Evolutionary conservation across 2,329 filamentous ascomycete genomes (phyloP).

Genomic region (Hymenoscyphus salicellus): DNA sequence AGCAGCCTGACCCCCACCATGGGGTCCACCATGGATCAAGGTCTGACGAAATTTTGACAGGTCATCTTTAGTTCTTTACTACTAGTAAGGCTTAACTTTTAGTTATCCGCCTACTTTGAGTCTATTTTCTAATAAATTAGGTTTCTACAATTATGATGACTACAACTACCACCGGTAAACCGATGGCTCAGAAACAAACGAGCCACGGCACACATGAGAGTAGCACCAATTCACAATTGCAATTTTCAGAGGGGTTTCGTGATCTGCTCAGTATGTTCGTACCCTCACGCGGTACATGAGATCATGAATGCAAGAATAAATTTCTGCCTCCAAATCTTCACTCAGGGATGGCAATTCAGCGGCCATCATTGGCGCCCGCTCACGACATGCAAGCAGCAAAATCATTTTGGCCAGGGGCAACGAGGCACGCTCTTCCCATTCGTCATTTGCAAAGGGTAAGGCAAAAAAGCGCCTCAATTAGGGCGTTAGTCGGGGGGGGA

Average conservation of each 20-base stretch:
- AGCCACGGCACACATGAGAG: neutral
- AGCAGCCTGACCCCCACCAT: neutral
- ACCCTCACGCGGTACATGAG: neutral
- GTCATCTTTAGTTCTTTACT: neutral
- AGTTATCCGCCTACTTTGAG: too few relatives aligned
- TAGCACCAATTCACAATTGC: neutral
- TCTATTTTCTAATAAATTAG: too few relatives aligned
- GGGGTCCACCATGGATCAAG: neutral
- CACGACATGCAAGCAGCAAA: constrained; percentile 14
- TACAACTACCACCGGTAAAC: neutral
- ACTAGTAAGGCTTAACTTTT: neutral
- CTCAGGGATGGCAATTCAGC: neutral
- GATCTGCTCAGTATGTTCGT: neutral
- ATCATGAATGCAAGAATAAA: constrained; percentile 9
- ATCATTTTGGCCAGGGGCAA: neutral
- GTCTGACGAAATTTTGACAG: neutral
- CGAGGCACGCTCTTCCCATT: constrained; percentile 7
- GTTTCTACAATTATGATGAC: neutral
- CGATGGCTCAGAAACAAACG: neutral
- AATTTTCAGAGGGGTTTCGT: neutral
- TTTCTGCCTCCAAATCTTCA: neutral
- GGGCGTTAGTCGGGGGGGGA: neutral
- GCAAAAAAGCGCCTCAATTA: neutral
- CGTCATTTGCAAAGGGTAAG: neutral
- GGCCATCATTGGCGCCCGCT: constrained; percentile 6